Conservation (phyloP, 1,284 basidiomycete species). For the Rhodotorula sp. region DNA sequence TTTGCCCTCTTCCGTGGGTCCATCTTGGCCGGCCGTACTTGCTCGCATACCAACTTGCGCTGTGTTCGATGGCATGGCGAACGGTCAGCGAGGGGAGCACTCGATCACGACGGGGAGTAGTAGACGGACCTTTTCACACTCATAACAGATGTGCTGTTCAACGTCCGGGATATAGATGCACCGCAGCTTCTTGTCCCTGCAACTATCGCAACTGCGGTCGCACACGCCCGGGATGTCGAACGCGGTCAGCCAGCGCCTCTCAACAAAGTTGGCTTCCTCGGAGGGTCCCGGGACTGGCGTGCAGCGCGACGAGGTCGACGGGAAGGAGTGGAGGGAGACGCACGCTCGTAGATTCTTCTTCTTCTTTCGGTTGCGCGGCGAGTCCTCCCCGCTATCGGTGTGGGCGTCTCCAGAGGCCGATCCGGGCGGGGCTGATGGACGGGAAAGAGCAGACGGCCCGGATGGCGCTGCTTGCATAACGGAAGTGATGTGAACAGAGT, state of each 20-base stretch:
- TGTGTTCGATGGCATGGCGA: background rate
- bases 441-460: no score
- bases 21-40: background rate
- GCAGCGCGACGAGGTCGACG: background rate
- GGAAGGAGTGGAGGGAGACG: background rate
- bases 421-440: no score
- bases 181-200: background rate
- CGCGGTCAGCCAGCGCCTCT: no score
- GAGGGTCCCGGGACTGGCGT: background rate
- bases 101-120: background rate
- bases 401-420: no score
- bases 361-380: background rate
- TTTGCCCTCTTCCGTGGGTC: background rate
- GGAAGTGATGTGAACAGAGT: no score
- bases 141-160: background rate
- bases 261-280: background rate
- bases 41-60: conserved; percentile 1
- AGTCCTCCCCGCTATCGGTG: background rate
- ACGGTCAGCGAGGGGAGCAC: no score
- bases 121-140: background rate
- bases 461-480: no score
- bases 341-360: conserved; percentile 1
- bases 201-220: background rate
- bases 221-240: no score
- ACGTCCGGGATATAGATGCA: background rate